Evolutionary conservation across 257 asterid genomes (phyloP).

Genomic region (Nemophila menziesii): DNA sequence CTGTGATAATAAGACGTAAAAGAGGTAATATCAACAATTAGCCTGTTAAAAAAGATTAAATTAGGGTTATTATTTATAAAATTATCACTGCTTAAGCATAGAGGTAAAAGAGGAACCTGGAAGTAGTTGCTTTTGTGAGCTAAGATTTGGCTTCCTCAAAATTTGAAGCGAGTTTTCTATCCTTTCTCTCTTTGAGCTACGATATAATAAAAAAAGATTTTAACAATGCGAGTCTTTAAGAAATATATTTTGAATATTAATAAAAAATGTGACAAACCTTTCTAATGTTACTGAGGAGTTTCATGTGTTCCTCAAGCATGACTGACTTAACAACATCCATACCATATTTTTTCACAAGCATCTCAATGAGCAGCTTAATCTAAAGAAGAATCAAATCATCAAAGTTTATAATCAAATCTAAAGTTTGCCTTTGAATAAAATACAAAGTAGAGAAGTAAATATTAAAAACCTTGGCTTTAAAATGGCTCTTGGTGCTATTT

Average conservation of each 20-base stretch:
- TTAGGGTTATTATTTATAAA: no score
- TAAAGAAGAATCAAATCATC: constrained; percentile 10
- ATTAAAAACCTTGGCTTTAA: constrained; percentile 79
- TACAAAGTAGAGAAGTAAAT: constrained; percentile 4
- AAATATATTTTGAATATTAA: constrained; percentile 4
- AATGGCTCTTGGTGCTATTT: constrained; percentile 68
- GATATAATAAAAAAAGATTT: constrained; percentile 7
- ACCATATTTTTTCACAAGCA: constrained; percentile 94
- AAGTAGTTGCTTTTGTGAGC: constrained; percentile 68
- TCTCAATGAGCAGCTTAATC: constrained; percentile 83
- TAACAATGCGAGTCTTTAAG: background rate
- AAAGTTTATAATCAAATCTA: background rate
- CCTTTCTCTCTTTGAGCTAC: constrained; percentile 77
- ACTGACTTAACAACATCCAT: constrained; percentile 77
- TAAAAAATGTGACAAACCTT: constrained; percentile 43
- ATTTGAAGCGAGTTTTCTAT: constrained; percentile 40
- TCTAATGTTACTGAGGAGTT: constrained; percentile 83
- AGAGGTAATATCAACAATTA: no score
- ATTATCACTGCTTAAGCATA: constrained; percentile 1
- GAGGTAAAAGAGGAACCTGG: constrained; percentile 41
- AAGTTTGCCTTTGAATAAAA: background rate
- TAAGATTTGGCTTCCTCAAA: constrained; percentile 46
- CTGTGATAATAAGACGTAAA: constrained; percentile 62
- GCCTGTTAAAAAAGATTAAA: no score
- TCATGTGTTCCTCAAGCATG: constrained; percentile 92